Evolutionary conservation across 345 rosid species (phyloP).

Genomic region (Pelargonium nanum): DNA sequence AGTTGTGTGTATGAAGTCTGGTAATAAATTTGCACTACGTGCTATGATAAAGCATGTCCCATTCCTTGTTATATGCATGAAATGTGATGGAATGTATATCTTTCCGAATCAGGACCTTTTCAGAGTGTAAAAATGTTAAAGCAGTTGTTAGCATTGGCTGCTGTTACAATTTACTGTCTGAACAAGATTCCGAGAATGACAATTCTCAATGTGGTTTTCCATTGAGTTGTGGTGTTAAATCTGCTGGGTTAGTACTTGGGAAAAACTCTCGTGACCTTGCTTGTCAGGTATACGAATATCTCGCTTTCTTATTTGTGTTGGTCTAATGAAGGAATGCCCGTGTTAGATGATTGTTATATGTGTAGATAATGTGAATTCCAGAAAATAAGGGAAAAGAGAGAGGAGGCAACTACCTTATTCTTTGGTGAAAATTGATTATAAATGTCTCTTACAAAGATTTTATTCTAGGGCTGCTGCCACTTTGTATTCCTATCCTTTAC

Average conservation of each 20-base stretch:
- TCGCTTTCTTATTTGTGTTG: neutral
- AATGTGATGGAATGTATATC: conserved; percentile 11
- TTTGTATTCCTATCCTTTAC: too few species aligned
- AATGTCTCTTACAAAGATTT: too few species aligned
- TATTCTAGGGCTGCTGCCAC: too few species aligned
- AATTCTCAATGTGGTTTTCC: conserved; percentile 56
- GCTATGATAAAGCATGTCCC: neutral
- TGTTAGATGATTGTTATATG: too few species aligned
- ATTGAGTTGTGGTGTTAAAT: conserved; percentile 60
- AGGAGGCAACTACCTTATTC: neutral
- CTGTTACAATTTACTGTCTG: conserved; percentile 88
- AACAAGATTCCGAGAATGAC: conserved; percentile 27
- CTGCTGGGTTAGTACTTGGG: conserved; percentile 42
- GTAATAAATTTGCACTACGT: neutral
- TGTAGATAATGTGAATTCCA: too few species aligned
- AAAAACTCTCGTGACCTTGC: conserved; percentile 74
- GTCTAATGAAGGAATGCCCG: neutral
- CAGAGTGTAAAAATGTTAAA: conserved; percentile 56
- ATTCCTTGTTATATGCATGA: neutral
- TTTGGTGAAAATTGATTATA: neutral
- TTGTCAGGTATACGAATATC: conserved; percentile 59
- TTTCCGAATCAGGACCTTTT: conserved; percentile 45
- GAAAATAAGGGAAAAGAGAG: neutral
- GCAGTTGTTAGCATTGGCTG: conserved; percentile 91
- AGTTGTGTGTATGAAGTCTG: neutral